phyloP scores from a whole-genome alignment of 2,329 filamentous ascomycete species.

The Hymenoscyphus linearis region DNA sequence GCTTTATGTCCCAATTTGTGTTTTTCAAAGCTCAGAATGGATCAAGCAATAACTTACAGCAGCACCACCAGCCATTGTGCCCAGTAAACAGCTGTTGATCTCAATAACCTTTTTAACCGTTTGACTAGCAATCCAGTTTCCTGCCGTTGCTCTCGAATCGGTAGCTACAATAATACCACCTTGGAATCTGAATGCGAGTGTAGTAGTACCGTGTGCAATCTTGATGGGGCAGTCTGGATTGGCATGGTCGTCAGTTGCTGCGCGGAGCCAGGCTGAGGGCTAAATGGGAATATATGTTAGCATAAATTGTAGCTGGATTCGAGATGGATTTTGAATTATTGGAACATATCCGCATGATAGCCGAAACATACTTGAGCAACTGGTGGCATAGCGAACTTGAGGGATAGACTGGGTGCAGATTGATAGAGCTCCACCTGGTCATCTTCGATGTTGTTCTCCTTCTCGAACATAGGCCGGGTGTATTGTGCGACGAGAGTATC shows the following conservation, averaged over 20 bases:
- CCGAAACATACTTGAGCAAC: conserved; percentile 71
- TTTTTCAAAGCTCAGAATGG: neutral
- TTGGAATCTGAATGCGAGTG: conserved; percentile 95
- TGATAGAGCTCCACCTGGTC: conserved; percentile 70
- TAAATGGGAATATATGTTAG: conserved; percentile 35
- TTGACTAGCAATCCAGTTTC: conserved; percentile 99
- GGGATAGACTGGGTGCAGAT: conserved; percentile 68
- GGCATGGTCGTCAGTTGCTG: conserved; percentile 92
- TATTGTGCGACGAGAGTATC: conserved; percentile 91
- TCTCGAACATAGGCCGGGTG: conserved; percentile 68
- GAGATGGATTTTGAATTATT: conserved; percentile 10
- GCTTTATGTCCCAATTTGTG: conserved; percentile 3
- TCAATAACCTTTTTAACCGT: conserved; percentile 99
- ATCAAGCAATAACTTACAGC: conserved; percentile 52
- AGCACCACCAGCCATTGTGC: conserved; percentile 97
- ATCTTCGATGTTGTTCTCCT: conserved; percentile 66
- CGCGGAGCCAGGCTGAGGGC: conserved; percentile 91
- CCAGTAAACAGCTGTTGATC: conserved; percentile 89
- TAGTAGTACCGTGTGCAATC: conserved; percentile 97
- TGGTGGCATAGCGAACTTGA: conserved; percentile 93
- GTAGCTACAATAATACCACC: conserved; percentile 98
- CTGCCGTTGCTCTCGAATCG: conserved; percentile 92
- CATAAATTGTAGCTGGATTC: conserved; percentile 2
- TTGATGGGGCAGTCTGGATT: conserved; percentile 99
- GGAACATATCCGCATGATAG: conserved; percentile 7